Evolutionary conservation across 768 basidiomycete species (phyloP).

Genomic region (Serendipita indica): DNA sequence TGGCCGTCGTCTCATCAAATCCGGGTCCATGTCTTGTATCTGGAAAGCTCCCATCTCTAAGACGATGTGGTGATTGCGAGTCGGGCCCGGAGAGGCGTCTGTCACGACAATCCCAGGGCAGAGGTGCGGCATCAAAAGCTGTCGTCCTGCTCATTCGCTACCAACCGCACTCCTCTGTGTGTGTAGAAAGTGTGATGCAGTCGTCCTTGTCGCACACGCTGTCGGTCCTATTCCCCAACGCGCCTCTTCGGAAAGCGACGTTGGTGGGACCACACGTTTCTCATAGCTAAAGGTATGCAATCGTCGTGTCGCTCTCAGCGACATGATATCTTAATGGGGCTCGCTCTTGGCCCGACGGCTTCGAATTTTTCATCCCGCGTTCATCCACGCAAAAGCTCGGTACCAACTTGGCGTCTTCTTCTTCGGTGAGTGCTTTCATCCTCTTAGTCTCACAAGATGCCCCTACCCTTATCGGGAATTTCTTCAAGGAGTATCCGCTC

Average conservation of each 20-base stretch:
- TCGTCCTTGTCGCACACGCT: neutral
- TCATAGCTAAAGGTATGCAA: conserved; percentile 7
- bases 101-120: no score
- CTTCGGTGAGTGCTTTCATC: neutral
- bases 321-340: conserved; percentile 5
- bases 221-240: neutral
- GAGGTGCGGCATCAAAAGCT: no score
- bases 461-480: neutral
- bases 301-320: neutral
- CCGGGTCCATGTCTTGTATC: neutral
- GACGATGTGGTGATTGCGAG: neutral
- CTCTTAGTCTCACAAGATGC: neutral
- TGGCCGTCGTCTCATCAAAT: neutral
- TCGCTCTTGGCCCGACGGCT: conserved; percentile 6
- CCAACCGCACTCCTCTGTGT: neutral
- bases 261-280: neutral
- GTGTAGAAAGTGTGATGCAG: neutral
- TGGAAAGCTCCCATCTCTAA: conserved; percentile 9
- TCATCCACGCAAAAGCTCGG: neutral
- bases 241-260: neutral
- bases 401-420: neutral
- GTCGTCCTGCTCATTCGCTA: neutral
- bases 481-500: conserved; percentile 6
- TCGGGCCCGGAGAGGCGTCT: neutral
- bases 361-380: conserved; percentile 4